Base-by-base conservation (phyloP, 208 protist genomes). In the Angomonas ambiguus region DNA sequence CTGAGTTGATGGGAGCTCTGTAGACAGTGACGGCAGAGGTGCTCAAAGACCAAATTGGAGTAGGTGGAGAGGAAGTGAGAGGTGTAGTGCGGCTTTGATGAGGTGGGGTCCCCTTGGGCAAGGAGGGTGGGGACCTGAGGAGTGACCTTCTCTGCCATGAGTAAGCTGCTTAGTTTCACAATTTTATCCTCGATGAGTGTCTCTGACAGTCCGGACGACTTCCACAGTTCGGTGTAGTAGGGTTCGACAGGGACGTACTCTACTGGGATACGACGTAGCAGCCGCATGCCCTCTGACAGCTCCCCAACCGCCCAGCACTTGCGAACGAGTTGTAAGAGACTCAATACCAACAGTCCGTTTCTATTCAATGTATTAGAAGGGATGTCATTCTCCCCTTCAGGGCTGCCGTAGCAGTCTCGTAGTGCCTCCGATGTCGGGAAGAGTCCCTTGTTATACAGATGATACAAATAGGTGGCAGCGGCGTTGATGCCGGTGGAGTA, bases 21-120 rank as follows among this genome's bases (percentile, higher is more conserved):
- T 72, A 77, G 88, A 84, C 89, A 95, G 69, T 95, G 89, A 13
- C 89, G 79, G 60, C 89, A 95, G 30, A 93, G 65, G 24, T 74
- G 82, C 59, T 90, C 83, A 64, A 92, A 82, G n/a, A 92, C 51
- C n/a, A 56, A 64, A 51, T 79, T 75, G 22, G 71, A 74, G 2
- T 87, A 66, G 35, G 71, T 61, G 16, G 85, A 60, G 30, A 92
- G 61, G 61, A 94, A 90, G 25, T 32, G 55, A 51, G 77, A 80
- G 13, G 78, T 72, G 72, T 80, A 87, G 13, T 82, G 88, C 20
- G 67, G 67, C 0, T 83, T 22, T 30, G 53, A 11, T 22, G 27
- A 16, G 22, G 30, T 33, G 6, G 8, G 22, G 49, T 16, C 16
- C 4, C 49, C 49, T 8, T n/a, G 8, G 6, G 82, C 30, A 73